These are phyloP conservation scores for Claviceps humidiphila DNA, from an alignment of 2,329 filamentous ascomycete species.

Conservation along the genomic window DNA sequence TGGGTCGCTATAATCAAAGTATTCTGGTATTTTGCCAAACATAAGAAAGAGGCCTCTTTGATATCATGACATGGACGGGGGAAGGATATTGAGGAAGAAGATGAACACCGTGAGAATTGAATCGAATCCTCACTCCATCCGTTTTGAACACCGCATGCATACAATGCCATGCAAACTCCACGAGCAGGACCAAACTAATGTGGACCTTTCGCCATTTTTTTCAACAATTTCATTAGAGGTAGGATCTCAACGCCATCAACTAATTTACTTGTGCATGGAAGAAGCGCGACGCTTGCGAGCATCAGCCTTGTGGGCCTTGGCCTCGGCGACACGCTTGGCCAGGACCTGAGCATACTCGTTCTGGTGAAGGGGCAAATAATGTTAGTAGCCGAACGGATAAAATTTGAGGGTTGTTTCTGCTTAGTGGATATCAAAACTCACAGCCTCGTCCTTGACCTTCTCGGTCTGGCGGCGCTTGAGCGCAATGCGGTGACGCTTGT, in stretches of 20 bases:
- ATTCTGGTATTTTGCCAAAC: too few relatives aligned
- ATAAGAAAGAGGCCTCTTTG: too few relatives aligned
- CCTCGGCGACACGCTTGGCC: constrained; percentile 92
- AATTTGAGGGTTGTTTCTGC: too few relatives aligned
- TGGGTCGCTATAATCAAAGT: too few relatives aligned
- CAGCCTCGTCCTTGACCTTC: constrained; percentile 97
- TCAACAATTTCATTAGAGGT: constrained; percentile 11
- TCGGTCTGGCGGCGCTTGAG: constrained; percentile 97
- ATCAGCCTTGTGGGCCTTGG: constrained; percentile 88
- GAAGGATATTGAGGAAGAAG: too few relatives aligned
- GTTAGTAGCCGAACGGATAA: neutral
- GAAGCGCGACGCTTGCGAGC: constrained; percentile 92
- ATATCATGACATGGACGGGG: too few relatives aligned
- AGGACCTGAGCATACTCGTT: constrained; percentile 95
- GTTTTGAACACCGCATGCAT: constrained; percentile 13
- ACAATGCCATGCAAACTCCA: constrained; percentile 20
- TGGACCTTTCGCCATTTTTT: constrained; percentile 16
- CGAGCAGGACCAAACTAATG: constrained; percentile 20
- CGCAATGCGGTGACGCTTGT: constrained; percentile 96
- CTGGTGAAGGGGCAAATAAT: constrained; percentile 36
- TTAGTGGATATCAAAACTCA: constrained; percentile 42
- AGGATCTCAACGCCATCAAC: constrained; percentile 16
- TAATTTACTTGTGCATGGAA: constrained; percentile 76
- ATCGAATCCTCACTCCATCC: constrained; percentile 19
- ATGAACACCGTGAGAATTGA: too few relatives aligned